These are phyloP conservation scores for Corinectria fuckeliana DNA, from an alignment of 2,329 filamentous ascomycete genomes.

Conservation along the genomic window DNA sequence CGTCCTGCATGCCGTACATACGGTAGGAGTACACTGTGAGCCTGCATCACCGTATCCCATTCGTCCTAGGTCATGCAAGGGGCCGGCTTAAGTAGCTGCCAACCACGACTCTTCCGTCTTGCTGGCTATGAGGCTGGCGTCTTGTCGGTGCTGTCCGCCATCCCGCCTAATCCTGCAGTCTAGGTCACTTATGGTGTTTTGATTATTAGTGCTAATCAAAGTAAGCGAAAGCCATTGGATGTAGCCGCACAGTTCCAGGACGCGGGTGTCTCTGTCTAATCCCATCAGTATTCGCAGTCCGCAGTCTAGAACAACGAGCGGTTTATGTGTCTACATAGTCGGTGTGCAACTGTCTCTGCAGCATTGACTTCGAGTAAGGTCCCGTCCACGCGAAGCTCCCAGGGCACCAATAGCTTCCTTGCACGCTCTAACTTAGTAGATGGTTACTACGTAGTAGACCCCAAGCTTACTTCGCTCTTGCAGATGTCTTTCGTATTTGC, in stretches of 20 bases:
- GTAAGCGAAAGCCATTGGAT: too few relatives aligned
- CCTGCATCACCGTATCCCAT: slow-evolving; percentile 27
- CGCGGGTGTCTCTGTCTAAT: not conserved
- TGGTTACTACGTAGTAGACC: too few relatives aligned
- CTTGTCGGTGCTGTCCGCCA: not conserved
- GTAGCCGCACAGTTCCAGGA: too few relatives aligned
- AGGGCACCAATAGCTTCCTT: slow-evolving; percentile 10
- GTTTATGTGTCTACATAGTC: slow-evolving; percentile 12
- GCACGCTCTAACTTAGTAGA: too few relatives aligned
- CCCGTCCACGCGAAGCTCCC: not conserved
- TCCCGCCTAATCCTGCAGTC: slow-evolving; percentile 2
- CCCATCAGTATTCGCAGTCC: too few relatives aligned
- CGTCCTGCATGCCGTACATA: slow-evolving; percentile 22
- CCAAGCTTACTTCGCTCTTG: not conserved
- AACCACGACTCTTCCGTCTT: slow-evolving; percentile 9
- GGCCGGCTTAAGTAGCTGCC: slow-evolving; percentile 22
- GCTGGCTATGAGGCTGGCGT: not conserved
- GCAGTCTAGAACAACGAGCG: too few relatives aligned
- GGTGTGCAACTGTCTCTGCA: not conserved
- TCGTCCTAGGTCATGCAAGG: slow-evolving; percentile 25
- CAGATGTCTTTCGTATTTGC: slow-evolving; percentile 2
- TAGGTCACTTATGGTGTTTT: slow-evolving; percentile 3
- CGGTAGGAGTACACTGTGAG: too few relatives aligned
- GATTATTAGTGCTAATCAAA: not conserved
- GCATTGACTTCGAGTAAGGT: not conserved